Conservation (phyloP, 106 monocot species). For the Amphibolis antarctica region DNA sequence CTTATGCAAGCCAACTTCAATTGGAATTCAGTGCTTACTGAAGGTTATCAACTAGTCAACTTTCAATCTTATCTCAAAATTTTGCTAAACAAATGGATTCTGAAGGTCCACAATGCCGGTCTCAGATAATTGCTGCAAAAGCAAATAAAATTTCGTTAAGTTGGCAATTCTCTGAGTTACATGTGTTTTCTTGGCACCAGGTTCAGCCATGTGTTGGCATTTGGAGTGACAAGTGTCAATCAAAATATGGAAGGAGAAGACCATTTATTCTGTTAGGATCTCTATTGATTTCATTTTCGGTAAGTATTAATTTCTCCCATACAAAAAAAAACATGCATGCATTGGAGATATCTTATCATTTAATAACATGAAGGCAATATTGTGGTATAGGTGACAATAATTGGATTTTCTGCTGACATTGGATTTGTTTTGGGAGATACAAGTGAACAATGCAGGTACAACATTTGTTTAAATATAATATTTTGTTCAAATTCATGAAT, state of each 20-base stretch:
- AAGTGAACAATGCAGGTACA: slow-evolving; percentile 70
- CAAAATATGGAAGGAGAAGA: slow-evolving; percentile 85
- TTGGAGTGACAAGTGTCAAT: slow-evolving; percentile 95
- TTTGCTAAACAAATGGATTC: no score
- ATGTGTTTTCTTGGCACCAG: slow-evolving; percentile 18
- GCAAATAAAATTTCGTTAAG: no score
- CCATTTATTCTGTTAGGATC: slow-evolving; percentile 92
- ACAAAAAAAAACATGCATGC: not conserved
- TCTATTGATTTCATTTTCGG: slow-evolving; percentile 75
- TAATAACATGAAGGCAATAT: not conserved
- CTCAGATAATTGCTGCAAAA: no score
- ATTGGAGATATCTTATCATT: no score
- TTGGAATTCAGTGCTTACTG: no score
- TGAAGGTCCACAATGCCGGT: no score
- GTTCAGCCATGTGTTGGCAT: slow-evolving; percentile 99
- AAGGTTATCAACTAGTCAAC: no score
- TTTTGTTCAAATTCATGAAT: not conserved
- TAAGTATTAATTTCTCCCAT: slow-evolving; percentile 22
- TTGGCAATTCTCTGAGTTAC: no score
- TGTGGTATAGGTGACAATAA: slow-evolving; percentile 63
- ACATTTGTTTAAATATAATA: slow-evolving; percentile 4
- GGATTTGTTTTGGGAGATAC: slow-evolving; percentile 88
- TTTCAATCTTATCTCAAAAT: no score
- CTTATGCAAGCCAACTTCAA: no score
- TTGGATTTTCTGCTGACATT: slow-evolving; percentile 94